Percentiles rank a stretch among this genome's conserved stretches.
These are phyloP conservation scores for Penicillium verhagenii DNA, from an alignment of 495 filamentous ascomycete species.

Conservation along the genomic window DNA sequence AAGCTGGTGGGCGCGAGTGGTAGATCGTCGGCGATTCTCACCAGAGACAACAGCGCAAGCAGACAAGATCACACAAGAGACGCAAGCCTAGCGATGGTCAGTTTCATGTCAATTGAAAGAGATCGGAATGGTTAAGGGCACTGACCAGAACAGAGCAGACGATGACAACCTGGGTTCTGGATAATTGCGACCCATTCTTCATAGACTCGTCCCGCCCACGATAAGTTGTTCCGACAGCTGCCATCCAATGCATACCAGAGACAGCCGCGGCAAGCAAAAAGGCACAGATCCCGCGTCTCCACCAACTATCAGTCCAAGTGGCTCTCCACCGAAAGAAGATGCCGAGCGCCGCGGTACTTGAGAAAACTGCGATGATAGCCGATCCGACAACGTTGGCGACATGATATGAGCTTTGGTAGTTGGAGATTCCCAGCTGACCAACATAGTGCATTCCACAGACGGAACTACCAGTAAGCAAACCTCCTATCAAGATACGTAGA, in stretches of 20 bases:
- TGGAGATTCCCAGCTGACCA: slow-evolving; percentile 76
- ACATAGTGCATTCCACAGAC: slow-evolving; percentile 92
- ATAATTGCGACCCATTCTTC: slow-evolving; percentile 33
- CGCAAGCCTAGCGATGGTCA: slow-evolving; percentile 44
- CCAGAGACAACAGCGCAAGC: slow-evolving; percentile 57
- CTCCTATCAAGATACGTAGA: slow-evolving; percentile 59
- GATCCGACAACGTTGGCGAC: slow-evolving; percentile 63
- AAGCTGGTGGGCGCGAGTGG: slow-evolving; percentile 71
- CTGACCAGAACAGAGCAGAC: slow-evolving; percentile 64
- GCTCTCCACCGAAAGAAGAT: slow-evolving; percentile 76
- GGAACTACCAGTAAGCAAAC: slow-evolving; percentile 65
- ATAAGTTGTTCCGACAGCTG: slow-evolving; percentile 69
- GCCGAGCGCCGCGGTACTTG: slow-evolving; percentile 62
- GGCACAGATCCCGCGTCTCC: slow-evolving; percentile 67
- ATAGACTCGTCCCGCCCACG: slow-evolving; percentile 34
- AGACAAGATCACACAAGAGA: slow-evolving; percentile 58
- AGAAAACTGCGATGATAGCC: slow-evolving; percentile 66
- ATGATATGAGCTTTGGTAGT: slow-evolving; percentile 65
- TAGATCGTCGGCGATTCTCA: slow-evolving; percentile 51
- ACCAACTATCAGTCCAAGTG: slow-evolving; percentile 77
- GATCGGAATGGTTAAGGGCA: slow-evolving; percentile 6
- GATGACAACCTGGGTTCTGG: slow-evolving; percentile 59
- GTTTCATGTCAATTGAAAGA: slow-evolving; percentile 14
- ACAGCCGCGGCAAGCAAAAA: slow-evolving; percentile 68
- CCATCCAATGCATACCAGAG: slow-evolving; percentile 88